Percentiles rank a stretch among this genome's conserved stretches.
Evolutionary conservation across 2,329 filamentous ascomycete genomes (phyloP).

Genomic region (Pezicula radicicola): DNA sequence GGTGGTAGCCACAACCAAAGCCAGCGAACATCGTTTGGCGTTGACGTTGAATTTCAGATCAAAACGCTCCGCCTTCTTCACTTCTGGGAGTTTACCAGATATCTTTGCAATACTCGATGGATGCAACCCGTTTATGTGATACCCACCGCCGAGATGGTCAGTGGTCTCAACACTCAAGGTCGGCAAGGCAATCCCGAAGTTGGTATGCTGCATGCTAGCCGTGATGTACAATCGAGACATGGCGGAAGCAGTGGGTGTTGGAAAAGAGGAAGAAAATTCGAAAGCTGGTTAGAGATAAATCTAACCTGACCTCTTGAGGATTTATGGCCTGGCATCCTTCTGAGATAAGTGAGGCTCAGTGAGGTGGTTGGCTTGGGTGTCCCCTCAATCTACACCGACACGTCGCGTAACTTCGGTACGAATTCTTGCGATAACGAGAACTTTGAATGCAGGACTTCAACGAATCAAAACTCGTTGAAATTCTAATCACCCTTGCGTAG

Average conservation of each 20-base stretch:
- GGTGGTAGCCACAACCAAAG: constrained; percentile 3
- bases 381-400: not conserved
- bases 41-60: constrained; percentile 9
- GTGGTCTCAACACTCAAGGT: constrained; percentile 2
- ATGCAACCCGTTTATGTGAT: constrained; percentile 1
- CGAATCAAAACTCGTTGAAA: not conserved
- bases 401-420: not conserved
- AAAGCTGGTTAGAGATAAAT: not conserved
- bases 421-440: not conserved
- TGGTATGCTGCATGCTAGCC: constrained; percentile 5
- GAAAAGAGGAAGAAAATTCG: not conserved
- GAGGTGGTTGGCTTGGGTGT: not conserved
- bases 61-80: constrained; percentile 6
- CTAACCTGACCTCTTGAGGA: not conserved
- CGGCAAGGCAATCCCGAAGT: constrained; percentile 4
- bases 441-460: not conserved
- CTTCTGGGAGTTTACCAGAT: constrained; percentile 1
- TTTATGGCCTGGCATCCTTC: not conserved
- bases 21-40: not conserved
- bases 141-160: constrained; percentile 2
- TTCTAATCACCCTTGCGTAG: not conserved
- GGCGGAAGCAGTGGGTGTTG: not conserved
- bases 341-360: not conserved
- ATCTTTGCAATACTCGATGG: constrained; percentile 6
- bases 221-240: constrained; percentile 8